A percentile compares a stretch with the other conserved stretches of the same genome.
phyloP scores from a whole-genome alignment of 78 protist genomes.

The Protostelium mycophagum region DNA sequence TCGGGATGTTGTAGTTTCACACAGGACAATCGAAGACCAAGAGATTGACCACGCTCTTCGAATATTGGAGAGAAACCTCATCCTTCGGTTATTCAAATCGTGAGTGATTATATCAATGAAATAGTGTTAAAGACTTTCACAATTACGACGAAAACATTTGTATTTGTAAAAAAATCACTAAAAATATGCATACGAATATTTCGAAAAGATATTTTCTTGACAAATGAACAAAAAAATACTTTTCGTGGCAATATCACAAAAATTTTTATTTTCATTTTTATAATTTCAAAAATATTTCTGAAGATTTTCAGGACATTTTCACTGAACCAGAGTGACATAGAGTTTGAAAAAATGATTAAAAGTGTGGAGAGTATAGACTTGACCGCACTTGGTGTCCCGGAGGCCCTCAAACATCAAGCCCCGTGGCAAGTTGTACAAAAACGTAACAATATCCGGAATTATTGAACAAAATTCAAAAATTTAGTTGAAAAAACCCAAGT shows the following conservation, averaged over 20 bases:
- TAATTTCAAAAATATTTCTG: too few species aligned
- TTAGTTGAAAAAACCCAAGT: too few species aligned
- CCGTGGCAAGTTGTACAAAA: background rate
- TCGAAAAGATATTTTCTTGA: too few species aligned
- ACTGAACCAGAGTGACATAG: background rate
- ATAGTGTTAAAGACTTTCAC: background rate
- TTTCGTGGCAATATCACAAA: too few species aligned
- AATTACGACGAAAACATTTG: too few species aligned
- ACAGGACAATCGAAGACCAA: too few species aligned
- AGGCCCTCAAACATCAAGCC: background rate
- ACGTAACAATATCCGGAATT: background rate
- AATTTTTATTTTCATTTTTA: too few species aligned
- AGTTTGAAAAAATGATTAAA: background rate
- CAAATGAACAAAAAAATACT: too few species aligned
- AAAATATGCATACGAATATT: too few species aligned
- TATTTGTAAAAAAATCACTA: too few species aligned
- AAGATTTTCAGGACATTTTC: background rate
- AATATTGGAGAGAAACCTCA: background rate
- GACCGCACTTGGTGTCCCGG: background rate
- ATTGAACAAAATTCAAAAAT: too few species aligned
- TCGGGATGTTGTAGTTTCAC: too few species aligned
- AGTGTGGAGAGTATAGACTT: background rate
- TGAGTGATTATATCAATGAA: background rate
- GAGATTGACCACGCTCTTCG: background rate
- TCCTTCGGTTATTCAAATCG: background rate